Percentiles rank a stretch among this genome's conserved stretches.
Conservation (phyloP, 495 filamentous ascomycete genomes). For the Wilcoxina mikolae region DNA sequence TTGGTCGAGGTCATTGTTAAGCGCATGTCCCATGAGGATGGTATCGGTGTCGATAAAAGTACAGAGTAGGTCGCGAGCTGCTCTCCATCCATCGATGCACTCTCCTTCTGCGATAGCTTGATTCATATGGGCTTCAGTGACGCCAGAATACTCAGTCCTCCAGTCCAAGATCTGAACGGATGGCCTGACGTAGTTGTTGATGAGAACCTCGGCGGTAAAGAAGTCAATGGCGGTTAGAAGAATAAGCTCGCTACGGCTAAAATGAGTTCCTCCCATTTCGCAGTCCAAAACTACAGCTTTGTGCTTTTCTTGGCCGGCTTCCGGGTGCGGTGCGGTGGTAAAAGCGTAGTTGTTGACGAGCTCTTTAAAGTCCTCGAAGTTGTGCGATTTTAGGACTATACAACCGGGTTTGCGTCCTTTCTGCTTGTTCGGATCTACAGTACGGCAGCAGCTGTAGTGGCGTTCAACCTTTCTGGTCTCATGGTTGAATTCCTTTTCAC, state of each 20-base stretch:
- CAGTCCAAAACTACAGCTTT: background rate
- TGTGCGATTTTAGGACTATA: background rate
- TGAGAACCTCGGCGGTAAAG: background rate
- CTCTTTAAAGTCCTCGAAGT: background rate
- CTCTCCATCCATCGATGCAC: constrained; percentile 9
- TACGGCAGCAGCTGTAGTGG: background rate
- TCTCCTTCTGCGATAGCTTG: background rate
- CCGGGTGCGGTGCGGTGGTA: background rate
- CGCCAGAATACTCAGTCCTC: background rate
- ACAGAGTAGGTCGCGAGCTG: constrained; percentile 61
- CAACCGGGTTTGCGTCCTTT: background rate
- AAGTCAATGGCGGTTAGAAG: background rate
- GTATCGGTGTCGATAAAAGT: constrained; percentile 53
- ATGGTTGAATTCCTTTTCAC: background rate
- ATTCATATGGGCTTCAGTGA: background rate
- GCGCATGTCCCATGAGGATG: constrained; percentile 76
- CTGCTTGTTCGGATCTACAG: background rate
- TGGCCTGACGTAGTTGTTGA: background rate
- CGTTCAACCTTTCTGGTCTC: background rate
- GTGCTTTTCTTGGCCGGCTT: background rate
- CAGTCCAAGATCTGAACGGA: background rate
- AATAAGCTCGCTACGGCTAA: background rate
- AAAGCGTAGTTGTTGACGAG: background rate
- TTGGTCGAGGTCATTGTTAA: constrained; percentile 86
- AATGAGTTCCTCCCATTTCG: background rate